Percentiles rank a stretch among this genome's conserved stretches.
These are phyloP conservation scores for Sporodiniella umbellata DNA, from an alignment of 371 early-diverging fungal species.

Conservation along the genomic window DNA sequence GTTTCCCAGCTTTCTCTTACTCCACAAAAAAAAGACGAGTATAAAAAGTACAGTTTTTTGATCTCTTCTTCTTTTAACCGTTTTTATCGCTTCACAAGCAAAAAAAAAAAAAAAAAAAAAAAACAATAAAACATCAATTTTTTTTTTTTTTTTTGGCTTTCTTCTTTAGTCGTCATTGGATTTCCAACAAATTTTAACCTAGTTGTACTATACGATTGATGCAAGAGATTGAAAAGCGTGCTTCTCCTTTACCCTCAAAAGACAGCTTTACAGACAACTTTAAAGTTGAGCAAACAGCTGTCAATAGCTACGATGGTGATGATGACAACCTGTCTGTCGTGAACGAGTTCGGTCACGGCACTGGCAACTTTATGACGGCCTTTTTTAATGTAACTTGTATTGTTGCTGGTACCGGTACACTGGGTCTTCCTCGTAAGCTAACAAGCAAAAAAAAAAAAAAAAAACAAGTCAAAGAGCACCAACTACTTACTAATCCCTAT, in stretches of 20 bases:
- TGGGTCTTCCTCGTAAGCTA: slow-evolving; percentile 67
- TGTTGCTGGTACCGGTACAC: slow-evolving; percentile 85
- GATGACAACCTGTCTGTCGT: slow-evolving; percentile 17
- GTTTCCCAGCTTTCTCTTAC: background rate
- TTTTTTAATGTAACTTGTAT: slow-evolving; percentile 72
- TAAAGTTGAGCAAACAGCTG: slow-evolving; percentile 30
- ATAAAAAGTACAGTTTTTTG: background rate
- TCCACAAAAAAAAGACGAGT: background rate
- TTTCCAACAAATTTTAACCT: background rate
- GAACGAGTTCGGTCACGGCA: slow-evolving; percentile 39
- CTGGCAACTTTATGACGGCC: slow-evolving; percentile 41
- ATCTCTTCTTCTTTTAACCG: slow-evolving; percentile 3
- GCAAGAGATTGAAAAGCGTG: slow-evolving; percentile 7
- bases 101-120: too few species aligned
- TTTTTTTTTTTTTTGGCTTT: background rate
- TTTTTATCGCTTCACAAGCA: too few species aligned
- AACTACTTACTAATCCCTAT: too few species aligned
- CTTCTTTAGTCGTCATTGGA: background rate
- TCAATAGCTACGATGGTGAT: slow-evolving; percentile 33
- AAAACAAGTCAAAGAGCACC: background rate
- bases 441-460: background rate
- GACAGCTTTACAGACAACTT: slow-evolving; percentile 10
- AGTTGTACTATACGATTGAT: background rate
- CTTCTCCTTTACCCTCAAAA: background rate
- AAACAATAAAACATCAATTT: slow-evolving; percentile 1